These are phyloP conservation scores for Phaffia australis DNA, from an alignment of 768 basidiomycete genomes.

Conservation along the genomic window DNA sequence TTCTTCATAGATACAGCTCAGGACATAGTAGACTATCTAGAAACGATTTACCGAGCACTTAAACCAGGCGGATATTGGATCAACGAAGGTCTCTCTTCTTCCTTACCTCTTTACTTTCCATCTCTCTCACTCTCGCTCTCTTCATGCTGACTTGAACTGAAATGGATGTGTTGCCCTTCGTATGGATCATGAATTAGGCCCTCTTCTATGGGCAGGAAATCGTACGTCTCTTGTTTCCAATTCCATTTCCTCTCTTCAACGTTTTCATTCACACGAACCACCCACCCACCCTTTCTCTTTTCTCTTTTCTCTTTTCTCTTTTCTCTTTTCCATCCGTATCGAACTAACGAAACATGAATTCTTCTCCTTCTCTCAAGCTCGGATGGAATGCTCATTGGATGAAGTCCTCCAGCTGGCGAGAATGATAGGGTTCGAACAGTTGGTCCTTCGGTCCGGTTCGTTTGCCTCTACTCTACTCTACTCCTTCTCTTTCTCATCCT, in stretches of 20 bases:
- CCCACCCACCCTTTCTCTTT: not conserved
- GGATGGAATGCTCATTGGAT: slow-evolving; percentile 53
- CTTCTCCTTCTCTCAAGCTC: slow-evolving; percentile 38
- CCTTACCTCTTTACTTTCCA: too few relatives aligned
- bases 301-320: slow-evolving; percentile 28
- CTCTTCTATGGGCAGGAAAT: slow-evolving; percentile 42
- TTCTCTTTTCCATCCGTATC: not conserved
- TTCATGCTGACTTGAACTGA: too few relatives aligned
- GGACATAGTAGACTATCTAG: slow-evolving; percentile 45
- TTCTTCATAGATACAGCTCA: slow-evolving; percentile 59
- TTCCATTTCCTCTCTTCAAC: not conserved
- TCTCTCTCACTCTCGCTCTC: too few relatives aligned
- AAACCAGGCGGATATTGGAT: slow-evolving; percentile 58
- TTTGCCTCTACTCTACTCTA: not conserved
- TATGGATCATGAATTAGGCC: slow-evolving; percentile 41
- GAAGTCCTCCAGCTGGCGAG: slow-evolving; percentile 49
- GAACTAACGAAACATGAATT: too few relatives aligned
- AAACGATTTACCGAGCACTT: slow-evolving; percentile 50
- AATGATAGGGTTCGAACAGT: slow-evolving; percentile 48
- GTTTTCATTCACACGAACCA: not conserved
- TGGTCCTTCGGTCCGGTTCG: not conserved
- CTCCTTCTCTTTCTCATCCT: too few relatives aligned
- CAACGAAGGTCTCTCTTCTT: slow-evolving; percentile 39
- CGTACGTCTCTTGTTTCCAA: not conserved
- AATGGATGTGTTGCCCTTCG: too few relatives aligned